Conservation (phyloP, 2,329 filamentous ascomycete genomes). For the Fusarium sp. region DNA sequence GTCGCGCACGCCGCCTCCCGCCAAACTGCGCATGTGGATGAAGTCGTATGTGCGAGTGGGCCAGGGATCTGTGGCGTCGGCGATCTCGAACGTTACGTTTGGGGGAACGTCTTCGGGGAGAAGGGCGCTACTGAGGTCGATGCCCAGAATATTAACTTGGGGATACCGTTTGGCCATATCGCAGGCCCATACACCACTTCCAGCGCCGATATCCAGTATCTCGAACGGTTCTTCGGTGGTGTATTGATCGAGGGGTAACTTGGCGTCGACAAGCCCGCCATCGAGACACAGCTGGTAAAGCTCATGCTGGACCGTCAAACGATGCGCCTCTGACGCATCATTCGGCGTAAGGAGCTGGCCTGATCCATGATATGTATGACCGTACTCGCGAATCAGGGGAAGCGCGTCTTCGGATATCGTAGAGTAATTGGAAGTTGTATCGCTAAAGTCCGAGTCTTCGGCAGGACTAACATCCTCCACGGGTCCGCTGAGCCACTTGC, state of each 20-base stretch:
- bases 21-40: conserved; percentile 56
- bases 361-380: conserved; percentile 53
- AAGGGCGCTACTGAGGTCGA: conserved; percentile 56
- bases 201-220: conserved; percentile 57
- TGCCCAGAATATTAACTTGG: conserved; percentile 53
- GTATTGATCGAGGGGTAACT: conserved; percentile 46
- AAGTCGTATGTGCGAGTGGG: conserved; percentile 52
- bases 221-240: conserved; percentile 35
- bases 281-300: conserved; percentile 52
- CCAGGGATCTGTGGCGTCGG: conserved; percentile 65
- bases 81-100: conserved; percentile 69
- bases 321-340: conserved; percentile 49
- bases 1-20: conserved; percentile 58
- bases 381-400: conserved; percentile 50
- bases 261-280: conserved; percentile 48
- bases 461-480: conserved; percentile 31
- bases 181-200: conserved; percentile 57
- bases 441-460: conserved; percentile 43
- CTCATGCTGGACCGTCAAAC: conserved; percentile 49
- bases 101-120: conserved; percentile 61
- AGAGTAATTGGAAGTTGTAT: conserved; percentile 49
- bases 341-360: conserved; percentile 50
- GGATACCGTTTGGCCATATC: conserved; percentile 57
- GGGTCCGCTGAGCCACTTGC: conserved; percentile 3
- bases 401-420: conserved; percentile 51